phyloP scores from a whole-genome alignment of 225 moss, liverwort and hornwort species.

The Polytrichum formosum region DNA sequence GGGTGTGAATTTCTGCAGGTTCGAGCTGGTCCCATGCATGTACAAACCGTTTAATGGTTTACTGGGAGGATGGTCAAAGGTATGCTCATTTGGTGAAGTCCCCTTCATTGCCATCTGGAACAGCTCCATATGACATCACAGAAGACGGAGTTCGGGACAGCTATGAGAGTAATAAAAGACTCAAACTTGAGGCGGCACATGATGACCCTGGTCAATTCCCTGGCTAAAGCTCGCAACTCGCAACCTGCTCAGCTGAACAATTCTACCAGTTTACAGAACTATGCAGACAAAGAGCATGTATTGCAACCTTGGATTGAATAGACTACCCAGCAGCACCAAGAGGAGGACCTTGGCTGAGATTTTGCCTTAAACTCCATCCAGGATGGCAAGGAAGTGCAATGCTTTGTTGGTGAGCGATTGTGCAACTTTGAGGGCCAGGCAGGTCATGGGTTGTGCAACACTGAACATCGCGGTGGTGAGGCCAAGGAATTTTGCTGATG shows the following conservation, averaged over 20 bases:
- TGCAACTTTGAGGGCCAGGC: too few relatives aligned
- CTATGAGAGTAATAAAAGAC: conserved; percentile 36
- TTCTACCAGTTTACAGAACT: background rate
- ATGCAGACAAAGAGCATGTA: background rate
- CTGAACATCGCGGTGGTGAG: too few relatives aligned
- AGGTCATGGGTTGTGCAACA: too few relatives aligned
- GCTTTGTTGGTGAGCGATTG: too few relatives aligned
- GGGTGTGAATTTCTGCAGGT: conserved; percentile 33
- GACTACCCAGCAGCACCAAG: too few relatives aligned
- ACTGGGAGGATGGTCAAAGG: conserved; percentile 79
- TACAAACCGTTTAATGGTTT: conserved; percentile 81
- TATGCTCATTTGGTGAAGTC: conserved; percentile 79
- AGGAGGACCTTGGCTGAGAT: too few relatives aligned
- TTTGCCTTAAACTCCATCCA: too few relatives aligned
- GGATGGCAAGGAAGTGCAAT: too few relatives aligned
- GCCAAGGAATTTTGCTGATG: too few relatives aligned
- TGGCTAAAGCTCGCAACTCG: too few relatives aligned
- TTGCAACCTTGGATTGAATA: too few relatives aligned
- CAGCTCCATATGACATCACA: conserved; percentile 59
- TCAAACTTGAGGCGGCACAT: conserved; percentile 23
- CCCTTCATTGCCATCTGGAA: conserved; percentile 67
- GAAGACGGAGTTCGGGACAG: conserved; percentile 65
- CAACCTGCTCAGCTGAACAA: too few relatives aligned
- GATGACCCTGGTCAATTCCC: background rate
- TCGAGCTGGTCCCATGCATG: conserved; percentile 92